Conservation (phyloP, 73 alveolate species). For the Paramecium octaurelia region DNA sequence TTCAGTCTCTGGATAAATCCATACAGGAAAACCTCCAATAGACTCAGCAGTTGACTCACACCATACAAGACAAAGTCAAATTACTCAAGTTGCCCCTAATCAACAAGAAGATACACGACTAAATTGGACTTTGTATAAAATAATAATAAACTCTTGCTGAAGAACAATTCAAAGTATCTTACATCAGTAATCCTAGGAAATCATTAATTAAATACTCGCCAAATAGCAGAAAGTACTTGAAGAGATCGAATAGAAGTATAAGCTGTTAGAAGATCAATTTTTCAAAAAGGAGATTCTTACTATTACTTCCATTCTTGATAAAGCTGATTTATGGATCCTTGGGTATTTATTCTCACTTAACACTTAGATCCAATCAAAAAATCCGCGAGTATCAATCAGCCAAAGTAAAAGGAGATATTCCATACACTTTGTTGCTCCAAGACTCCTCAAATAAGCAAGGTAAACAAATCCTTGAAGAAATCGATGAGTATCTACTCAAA, state of each 20-base stretch:
- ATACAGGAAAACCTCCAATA: background rate
- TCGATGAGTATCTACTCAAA: background rate
- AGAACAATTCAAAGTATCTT: slow-evolving; percentile 13
- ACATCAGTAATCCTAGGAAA: background rate
- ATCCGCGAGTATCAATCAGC: background rate
- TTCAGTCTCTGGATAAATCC: background rate
- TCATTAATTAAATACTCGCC: background rate
- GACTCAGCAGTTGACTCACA: background rate
- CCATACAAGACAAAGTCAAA: background rate
- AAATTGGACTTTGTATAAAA: background rate
- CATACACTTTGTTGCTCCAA: background rate
- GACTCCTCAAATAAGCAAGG: background rate
- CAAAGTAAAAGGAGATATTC: background rate
- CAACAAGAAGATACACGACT: slow-evolving; percentile 7
- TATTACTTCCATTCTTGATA: background rate
- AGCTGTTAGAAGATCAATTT: background rate
- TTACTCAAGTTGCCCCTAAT: background rate
- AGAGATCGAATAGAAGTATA: background rate
- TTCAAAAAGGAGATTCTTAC: background rate
- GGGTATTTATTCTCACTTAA: background rate
- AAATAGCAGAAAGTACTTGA: background rate
- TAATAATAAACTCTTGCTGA: slow-evolving; percentile 1
- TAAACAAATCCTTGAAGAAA: background rate
- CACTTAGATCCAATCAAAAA: background rate
- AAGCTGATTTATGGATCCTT: slow-evolving; percentile 12